These are phyloP conservation scores for Botryotinia calthae DNA, from an alignment of 2,329 filamentous ascomycete species.

Conservation along the genomic window DNA sequence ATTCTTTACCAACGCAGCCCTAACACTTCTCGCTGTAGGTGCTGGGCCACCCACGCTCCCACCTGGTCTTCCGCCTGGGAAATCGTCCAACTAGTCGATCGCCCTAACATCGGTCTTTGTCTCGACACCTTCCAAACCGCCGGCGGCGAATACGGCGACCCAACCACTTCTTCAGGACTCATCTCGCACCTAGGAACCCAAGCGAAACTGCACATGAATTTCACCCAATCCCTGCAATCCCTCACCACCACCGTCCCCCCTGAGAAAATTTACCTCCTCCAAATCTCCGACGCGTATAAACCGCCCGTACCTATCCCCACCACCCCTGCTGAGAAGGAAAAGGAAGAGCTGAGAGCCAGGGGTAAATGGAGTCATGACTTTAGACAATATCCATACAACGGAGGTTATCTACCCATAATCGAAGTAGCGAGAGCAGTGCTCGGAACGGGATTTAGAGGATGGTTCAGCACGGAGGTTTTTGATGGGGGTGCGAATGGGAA, in stretches of 20 bases:
- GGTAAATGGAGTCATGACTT: constrained; percentile 71
- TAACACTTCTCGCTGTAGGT: constrained; percentile 43
- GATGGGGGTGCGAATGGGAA: constrained; percentile 53
- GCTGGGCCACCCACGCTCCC: constrained; percentile 70
- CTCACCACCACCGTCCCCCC: constrained; percentile 57
- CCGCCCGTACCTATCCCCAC: constrained; percentile 52
- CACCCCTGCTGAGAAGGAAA: constrained; percentile 40
- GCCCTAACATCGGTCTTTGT: constrained; percentile 68
- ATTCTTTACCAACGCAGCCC: neutral
- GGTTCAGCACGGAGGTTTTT: constrained; percentile 70
- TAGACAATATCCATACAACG: constrained; percentile 65
- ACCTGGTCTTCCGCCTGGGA: constrained; percentile 69
- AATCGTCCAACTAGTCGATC: constrained; percentile 60
- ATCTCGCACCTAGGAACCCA: constrained; percentile 46
- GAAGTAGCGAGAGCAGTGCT: constrained; percentile 65
- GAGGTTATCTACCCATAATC: constrained; percentile 65
- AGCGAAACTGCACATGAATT: constrained; percentile 49
- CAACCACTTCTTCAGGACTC: constrained; percentile 60
- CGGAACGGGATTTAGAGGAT: constrained; percentile 61
- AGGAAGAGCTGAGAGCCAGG: constrained; percentile 54
- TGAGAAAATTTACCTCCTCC: constrained; percentile 71
- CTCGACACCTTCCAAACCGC: constrained; percentile 76
- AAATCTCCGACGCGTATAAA: constrained; percentile 73
- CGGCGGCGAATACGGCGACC: constrained; percentile 71
- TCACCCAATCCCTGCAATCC: constrained; percentile 53